Evolutionary conservation across 805 yeast genomes (phyloP), one percentile per base, ranked within the genome.

Genomic region (Kodamaea lidongshanica): DNA sequence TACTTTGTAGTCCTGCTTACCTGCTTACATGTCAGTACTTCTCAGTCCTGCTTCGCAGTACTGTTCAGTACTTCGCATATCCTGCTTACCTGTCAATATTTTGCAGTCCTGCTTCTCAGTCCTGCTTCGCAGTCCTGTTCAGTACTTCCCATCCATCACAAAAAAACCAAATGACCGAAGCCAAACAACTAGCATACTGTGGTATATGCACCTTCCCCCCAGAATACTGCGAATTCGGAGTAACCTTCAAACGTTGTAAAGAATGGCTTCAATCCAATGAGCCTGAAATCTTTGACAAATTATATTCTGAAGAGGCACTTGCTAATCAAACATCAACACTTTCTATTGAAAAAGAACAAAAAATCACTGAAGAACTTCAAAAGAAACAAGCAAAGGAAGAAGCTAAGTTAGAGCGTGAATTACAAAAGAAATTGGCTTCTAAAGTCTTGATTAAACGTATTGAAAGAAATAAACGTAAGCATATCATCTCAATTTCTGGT

Each of bases 161-260:
- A n/a, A 14, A 15, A n/a, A 12, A 24, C 16, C 13, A 16, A 12
- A 56, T 56, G 59, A 32, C 61, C 12, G 58, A 56, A 40, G 41
- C 68, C n/a, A 51, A 38, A 33, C 12, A 38, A 8, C 72, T 78
- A 12, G 48, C 70, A 10, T 85, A 85, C 59, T 85, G 95, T 53
- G 86, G 75, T 4, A 72, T 84, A 9, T 85, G 95, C 52, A 60
- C 85, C 1, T 78, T 72, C 50, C 95, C 95, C n/a, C 85, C 85
- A 4, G 95, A 74, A 56, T 88, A 78, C 60, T 88, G 97, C 61
- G 96, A 89, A 52, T 88, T 88, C 51, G 92, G 95, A 8, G 83
- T 81, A 26, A 61, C 77, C 16, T 69, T 83, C 56, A 79, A 78
- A 50, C 75, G 84, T 50, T 88, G 97, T 61, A 85, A 82, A 46